A percentile compares a stretch with the other conserved stretches of the same genome.
Evolutionary conservation across 805 yeast genomes (phyloP).

Genomic region (Crinitomyces ghanaensis): DNA sequence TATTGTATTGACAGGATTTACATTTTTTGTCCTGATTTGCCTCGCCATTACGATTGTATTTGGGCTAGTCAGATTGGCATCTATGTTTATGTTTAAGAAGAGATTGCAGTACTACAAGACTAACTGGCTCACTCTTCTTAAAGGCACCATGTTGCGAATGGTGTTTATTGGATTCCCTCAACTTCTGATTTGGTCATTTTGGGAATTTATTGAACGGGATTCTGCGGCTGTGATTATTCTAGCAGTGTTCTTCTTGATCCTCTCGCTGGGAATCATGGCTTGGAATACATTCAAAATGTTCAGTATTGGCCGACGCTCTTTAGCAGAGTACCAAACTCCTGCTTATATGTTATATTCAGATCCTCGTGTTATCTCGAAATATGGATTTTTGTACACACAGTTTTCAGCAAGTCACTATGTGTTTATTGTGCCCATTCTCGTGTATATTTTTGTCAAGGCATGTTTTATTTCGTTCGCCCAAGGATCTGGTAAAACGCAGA

Average conservation of each 20-base stretch:
- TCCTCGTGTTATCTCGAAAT: conserved; percentile 63
- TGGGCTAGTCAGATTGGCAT: conserved; percentile 50
- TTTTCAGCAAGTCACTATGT: conserved; percentile 79
- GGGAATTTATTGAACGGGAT: conserved; percentile 81
- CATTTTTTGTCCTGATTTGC: conserved; percentile 69
- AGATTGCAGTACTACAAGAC: conserved; percentile 38
- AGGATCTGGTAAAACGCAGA: conserved; percentile 66
- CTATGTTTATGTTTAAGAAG: conserved; percentile 27
- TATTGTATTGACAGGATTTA: conserved; percentile 75
- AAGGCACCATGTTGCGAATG: conserved; percentile 80
- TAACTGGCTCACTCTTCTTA: conserved; percentile 74
- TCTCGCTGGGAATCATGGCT: conserved; percentile 45
- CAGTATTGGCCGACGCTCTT: conserved; percentile 61
- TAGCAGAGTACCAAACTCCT: conserved; percentile 69
- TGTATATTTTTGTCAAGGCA: conserved; percentile 61
- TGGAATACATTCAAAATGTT: conserved; percentile 72
- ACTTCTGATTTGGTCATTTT: conserved; percentile 63
- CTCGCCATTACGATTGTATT: conserved; percentile 44
- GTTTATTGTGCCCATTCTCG: conserved; percentile 57
- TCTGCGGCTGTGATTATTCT: conserved; percentile 74
- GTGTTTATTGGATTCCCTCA: conserved; percentile 83
- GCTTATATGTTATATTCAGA: conserved; percentile 88
- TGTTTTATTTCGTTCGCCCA: conserved; percentile 83
- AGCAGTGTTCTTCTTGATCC: conserved; percentile 58
- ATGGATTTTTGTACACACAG: conserved; percentile 88